Base-by-base conservation (phyloP, 768 basidiomycete species). In the Mycena amicta region DNA sequence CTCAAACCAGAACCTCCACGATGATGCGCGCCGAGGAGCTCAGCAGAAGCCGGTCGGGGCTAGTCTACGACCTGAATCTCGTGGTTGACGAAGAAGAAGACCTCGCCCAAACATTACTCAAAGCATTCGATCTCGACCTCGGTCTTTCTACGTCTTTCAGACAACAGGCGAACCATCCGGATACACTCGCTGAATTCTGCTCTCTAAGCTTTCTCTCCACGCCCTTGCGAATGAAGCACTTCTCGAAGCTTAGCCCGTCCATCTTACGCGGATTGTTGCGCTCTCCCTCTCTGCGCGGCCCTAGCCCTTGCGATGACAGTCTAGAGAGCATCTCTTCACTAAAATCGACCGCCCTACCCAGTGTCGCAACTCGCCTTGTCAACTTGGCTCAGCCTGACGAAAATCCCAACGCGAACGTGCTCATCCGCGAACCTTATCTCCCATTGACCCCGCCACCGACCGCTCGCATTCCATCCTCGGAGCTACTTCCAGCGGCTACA, bases 381-480 rank as follows among this genome's bases (percentile, higher is more conserved):
- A 28, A 27, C 45, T 40, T 43, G 33, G 39, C 37, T 40, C 40
- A 40, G 39, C 37, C 57, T 5, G 16, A 29, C 40, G 49, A 29
- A 33, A 33, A 43, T 45, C 3, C 25, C 31, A 29, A 53, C 18
- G 29, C 23, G 4, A 37, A 50, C 54, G 15, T 47, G 27, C 45
- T 28, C 15, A 53, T 47, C 46, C 43, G 45, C 53, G 56, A 57
- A 20, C 23, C 43, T 37, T 53, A 52, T 30, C 56, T 63, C 20
- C 67, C 66, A 22, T 58, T 65, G 26, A 68, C 67, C 4, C 67
- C 67, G 23, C 67, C 67, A 39, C 61, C 57, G 16, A 59, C 66
- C 28, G 64, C 40, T 23, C 60, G 57, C 29, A 61, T 63, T 25
- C 59, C 57, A 16, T 57, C 25, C 37, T 57, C 53, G 27, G 15